Base-by-base conservation (phyloP, 495 filamentous ascomycete genomes). In the Filosporella fistucella region DNA sequence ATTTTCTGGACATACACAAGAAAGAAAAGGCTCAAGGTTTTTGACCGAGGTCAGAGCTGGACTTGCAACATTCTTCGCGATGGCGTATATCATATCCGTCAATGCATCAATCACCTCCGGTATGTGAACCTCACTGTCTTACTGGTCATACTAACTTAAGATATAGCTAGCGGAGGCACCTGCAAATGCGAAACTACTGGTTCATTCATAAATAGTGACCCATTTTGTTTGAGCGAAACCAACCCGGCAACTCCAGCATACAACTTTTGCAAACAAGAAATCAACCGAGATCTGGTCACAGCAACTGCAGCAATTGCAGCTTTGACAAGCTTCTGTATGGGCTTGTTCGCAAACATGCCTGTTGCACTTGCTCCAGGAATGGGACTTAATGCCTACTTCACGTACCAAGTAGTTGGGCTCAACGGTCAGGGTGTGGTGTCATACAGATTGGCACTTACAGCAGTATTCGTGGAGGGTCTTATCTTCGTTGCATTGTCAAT, bases 341-440 rank as follows among this genome's bases (percentile, higher is more conserved):
- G 87, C 7, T 63, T 90, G 0, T 78, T 86, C 45, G 78, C 86
- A 38, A 64, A 67, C 45, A 77, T 83, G 52, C 87, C 87, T 2
- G 83, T 91, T 38, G 81, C 80, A 5, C 68, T 91, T 40, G 88
- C 86, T 4, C 87, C 88, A 11, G 87, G 87, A 23, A 88, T 91
- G 86, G 88, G 87, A 13, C 52, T 91, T 45, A 91, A 91, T 58
- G 86, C 86, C 2, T 91, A 91, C 60, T 91, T 91, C 47, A 75
- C 87, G 10, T 91, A 85, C 59, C 86, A 85, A 22, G 86, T 91
- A 32, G 87, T 91, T 32, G 87, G 87, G 14, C 74, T 66, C 35
- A 80, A 90, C 55, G 87, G 87, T 3, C 62, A 60, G 2, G 85
- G 85, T 3, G 60, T 71, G 34, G 80, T 90, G 20, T 75, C 85